Percentiles rank a stretch among this genome's conserved stretches.
These are phyloP conservation scores for Aspergillus arachidicola DNA, from an alignment of 2,329 filamentous ascomycete genomes.

Conservation along the genomic window DNA sequence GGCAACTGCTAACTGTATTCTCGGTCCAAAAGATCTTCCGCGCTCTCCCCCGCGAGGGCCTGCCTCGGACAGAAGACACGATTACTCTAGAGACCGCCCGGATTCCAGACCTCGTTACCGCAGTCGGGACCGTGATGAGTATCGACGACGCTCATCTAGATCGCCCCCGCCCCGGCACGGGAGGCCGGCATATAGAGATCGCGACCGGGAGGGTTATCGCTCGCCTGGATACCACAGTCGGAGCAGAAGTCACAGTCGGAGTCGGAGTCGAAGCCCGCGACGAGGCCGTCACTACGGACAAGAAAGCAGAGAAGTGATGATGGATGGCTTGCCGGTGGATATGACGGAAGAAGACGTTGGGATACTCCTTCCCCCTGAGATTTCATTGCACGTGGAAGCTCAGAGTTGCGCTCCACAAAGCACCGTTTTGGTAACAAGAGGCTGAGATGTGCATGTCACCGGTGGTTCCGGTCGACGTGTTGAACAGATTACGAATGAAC, in stretches of 20 bases:
- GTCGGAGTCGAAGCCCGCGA: slow-evolving; percentile 39
- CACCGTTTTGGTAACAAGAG: slow-evolving; percentile 32
- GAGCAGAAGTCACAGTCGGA: slow-evolving; percentile 40
- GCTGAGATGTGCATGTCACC: slow-evolving; percentile 46
- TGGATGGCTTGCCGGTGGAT: slow-evolving; percentile 53
- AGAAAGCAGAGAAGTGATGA: slow-evolving; percentile 53
- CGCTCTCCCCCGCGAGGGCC: slow-evolving; percentile 40
- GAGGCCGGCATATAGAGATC: slow-evolving; percentile 44
- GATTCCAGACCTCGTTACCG: slow-evolving; percentile 35
- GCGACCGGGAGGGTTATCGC: slow-evolving; percentile 51
- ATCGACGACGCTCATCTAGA: slow-evolving; percentile 33
- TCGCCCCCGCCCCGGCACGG: slow-evolving; percentile 42
- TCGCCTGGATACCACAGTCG: slow-evolving; percentile 42
- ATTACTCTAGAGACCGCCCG: slow-evolving; percentile 34
- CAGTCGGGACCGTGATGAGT: slow-evolving; percentile 39
- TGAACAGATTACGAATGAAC: slow-evolving; percentile 59
- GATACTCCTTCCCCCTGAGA: slow-evolving; percentile 34
- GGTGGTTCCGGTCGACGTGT: slow-evolving; percentile 35
- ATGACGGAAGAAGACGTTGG: slow-evolving; percentile 57
- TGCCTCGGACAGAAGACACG: slow-evolving; percentile 39
- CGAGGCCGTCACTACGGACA: slow-evolving; percentile 42
- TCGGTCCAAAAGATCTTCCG: slow-evolving; percentile 38
- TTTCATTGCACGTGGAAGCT: slow-evolving; percentile 15
- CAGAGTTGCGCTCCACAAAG: slow-evolving; percentile 20
- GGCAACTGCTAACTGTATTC: slow-evolving; percentile 42